Base-by-base conservation (phyloP, 345 rosid genomes). In the Brassica napus region DNA sequence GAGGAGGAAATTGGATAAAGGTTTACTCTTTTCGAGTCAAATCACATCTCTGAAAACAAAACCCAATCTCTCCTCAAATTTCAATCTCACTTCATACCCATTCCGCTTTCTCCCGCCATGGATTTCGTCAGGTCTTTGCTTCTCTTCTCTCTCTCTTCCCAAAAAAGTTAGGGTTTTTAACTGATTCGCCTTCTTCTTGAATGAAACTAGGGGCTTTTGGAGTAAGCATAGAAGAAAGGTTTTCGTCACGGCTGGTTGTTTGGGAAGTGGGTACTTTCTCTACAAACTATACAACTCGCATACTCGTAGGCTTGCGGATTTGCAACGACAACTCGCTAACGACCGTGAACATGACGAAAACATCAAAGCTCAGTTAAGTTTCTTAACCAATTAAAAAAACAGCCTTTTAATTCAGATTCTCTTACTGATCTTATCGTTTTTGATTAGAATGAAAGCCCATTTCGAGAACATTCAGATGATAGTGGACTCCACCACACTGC, bases 291-390 rank as follows among this genome's bases (percentile, higher is more conserved):
- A 90, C 79, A 83, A 87, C 83, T 86, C 93, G 6, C 94, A 87
- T 74, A 82, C 82, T 67, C 87, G 77, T 62, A 86, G 84, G 77
- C 90, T 92, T 24, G 87, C 88, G 10, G 91, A 89, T 83, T 81
- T 93, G 75, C 92, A 93, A 73, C 84, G 82, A 72, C 88, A 88
- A 61, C 87, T 90, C 47, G 88, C 90, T 0, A 76, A 24, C 1
- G 89, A 89, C 78, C 82, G 84, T 68, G 88, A 88, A 74, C 83
- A 86, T 52, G 97, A 90, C 35, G 99, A 93, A 74, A 82, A 85
- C 83, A 82, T 92, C 82, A 96, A 92, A 83, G 86, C 89, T 71
- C 99, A 89, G 99, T 96, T 90, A 84, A 90, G 97, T 63, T 52
- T 49, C 60, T 74, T 64, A 59, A 21, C 63, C 58, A 0, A 44